Evolutionary conservation across 371 early-diverging fungal genomes (phyloP).

Genomic region (Catenaria anguillulae): DNA sequence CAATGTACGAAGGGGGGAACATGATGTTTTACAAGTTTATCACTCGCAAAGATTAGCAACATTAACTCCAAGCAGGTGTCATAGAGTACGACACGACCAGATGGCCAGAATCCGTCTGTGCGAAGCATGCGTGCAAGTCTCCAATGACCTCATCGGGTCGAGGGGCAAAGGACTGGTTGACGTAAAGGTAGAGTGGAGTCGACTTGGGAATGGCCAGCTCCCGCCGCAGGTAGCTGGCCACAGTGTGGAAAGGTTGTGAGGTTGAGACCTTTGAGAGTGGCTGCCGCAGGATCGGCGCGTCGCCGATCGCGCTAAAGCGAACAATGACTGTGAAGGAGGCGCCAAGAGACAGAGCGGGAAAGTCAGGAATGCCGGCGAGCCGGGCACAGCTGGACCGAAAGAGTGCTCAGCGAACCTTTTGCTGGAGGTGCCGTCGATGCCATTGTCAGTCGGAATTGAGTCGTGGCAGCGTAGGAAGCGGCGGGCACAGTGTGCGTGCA

Average conservation of each 20-base stretch:
- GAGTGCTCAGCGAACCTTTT: too few relatives aligned
- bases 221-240: conserved; percentile 66
- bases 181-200: conserved; percentile 77
- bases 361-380: too few relatives aligned
- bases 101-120: conserved; percentile 59
- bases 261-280: conserved; percentile 66
- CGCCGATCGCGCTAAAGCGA: conserved; percentile 70
- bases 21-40: not conserved
- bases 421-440: too few relatives aligned
- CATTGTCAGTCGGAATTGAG: too few relatives aligned
- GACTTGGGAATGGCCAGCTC: conserved; percentile 42
- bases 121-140: conserved; percentile 45
- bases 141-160: conserved; percentile 77
- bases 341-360: not conserved
- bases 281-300: conserved; percentile 81
- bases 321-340: conserved; percentile 49
- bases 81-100: conserved; percentile 78
- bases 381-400: too few relatives aligned
- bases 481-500: too few relatives aligned
- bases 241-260: conserved; percentile 61
- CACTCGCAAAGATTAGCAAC: too few relatives aligned
- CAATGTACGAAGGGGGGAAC: too few relatives aligned
- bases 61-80: conserved; percentile 81
- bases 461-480: too few relatives aligned
- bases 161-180: conserved; percentile 86